Conservation (phyloP, 352 stramenopile species). For the Stramenopiles sp. region DNA sequence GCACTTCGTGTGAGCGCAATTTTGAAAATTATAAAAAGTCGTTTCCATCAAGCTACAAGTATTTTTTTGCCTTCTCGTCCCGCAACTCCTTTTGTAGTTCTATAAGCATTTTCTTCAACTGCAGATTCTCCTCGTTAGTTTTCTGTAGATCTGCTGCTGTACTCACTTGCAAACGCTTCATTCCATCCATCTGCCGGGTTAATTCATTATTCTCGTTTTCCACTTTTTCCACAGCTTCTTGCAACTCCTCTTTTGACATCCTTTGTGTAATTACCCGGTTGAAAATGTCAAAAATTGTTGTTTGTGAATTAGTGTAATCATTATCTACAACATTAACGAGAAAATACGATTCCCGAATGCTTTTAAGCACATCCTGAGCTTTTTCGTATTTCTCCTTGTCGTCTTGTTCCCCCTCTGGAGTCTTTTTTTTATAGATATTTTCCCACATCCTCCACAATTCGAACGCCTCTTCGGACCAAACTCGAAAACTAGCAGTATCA, state of each 20-base stretch:
- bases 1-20: too few species aligned
- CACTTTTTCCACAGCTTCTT: constrained; percentile 40
- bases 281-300: constrained; percentile 51
- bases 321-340: constrained; percentile 97
- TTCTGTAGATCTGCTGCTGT: background rate
- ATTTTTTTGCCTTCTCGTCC: background rate
- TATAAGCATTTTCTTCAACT: background rate
- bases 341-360: constrained; percentile 88
- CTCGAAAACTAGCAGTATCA: constrained; percentile 82
- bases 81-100: background rate
- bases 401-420: constrained; percentile 28
- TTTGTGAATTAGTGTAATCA: constrained; percentile 49
- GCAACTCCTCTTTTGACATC: constrained; percentile 50
- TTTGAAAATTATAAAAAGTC: background rate
- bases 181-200: background rate
- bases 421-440: constrained; percentile 55
- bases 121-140: background rate
- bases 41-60: background rate
- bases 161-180: background rate
- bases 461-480: constrained; percentile 91
- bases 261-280: constrained; percentile 49
- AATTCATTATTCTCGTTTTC: constrained; percentile 47
- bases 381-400: constrained; percentile 28
- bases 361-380: constrained; percentile 68
- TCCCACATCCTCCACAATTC: constrained; percentile 86